Conservation (phyloP, 164 flowering plant genomes). For the Santalum album region DNA sequence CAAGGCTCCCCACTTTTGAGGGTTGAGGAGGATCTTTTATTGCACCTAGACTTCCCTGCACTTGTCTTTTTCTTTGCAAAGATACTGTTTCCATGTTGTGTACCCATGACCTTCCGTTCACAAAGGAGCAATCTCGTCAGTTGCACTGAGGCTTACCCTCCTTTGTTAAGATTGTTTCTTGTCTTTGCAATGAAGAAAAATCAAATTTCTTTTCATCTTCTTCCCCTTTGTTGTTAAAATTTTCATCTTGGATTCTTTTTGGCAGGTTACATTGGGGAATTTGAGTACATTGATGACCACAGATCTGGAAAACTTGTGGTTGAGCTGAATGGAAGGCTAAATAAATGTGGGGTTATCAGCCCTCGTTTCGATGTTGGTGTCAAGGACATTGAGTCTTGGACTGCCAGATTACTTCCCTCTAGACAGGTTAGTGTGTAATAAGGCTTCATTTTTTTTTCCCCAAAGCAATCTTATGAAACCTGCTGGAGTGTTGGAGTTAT, state of each 20-base stretch:
- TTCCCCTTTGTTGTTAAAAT: background rate
- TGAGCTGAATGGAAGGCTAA: slow-evolving; percentile 36
- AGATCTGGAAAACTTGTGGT: slow-evolving; percentile 40
- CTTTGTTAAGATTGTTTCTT: background rate
- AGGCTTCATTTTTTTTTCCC: too few relatives aligned
- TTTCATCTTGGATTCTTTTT: background rate
- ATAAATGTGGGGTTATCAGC: slow-evolving; percentile 42
- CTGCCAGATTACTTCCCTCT: slow-evolving; percentile 41
- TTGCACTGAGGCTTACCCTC: too few relatives aligned
- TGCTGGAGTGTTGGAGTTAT: too few relatives aligned
- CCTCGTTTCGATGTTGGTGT: slow-evolving; percentile 37
- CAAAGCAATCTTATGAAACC: too few relatives aligned
- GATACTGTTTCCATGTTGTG: too few relatives aligned
- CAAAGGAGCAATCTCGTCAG: too few relatives aligned
- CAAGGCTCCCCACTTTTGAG: too few relatives aligned
- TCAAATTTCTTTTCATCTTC: background rate
- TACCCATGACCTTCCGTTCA: too few relatives aligned
- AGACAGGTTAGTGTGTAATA: slow-evolving; percentile 31
- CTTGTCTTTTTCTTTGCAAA: too few relatives aligned
- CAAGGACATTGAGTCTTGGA: slow-evolving; percentile 37
- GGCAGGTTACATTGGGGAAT: slow-evolving; percentile 41
- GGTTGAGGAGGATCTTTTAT: too few relatives aligned
- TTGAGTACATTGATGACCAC: slow-evolving; percentile 42
- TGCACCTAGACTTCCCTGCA: too few relatives aligned
- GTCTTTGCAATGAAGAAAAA: background rate